Evolutionary conservation across 176 grass and related monocot genomes (phyloP).

Genomic region (Eleusine indica): DNA sequence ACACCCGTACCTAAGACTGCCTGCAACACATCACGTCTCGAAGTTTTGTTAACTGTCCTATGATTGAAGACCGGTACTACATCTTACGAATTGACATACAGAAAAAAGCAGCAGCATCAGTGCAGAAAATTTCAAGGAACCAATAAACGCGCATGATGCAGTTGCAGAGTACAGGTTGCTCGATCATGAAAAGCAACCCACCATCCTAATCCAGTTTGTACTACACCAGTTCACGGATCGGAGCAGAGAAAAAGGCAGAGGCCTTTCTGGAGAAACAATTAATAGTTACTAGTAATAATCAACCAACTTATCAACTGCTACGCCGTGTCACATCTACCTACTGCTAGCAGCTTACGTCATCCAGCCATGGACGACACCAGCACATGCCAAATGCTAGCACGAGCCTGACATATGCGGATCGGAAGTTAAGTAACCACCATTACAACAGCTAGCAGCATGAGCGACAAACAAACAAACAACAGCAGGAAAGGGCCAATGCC

Average conservation of each 20-base stretch:
- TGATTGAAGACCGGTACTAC: neutral
- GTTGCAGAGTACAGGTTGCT: slow-evolving; percentile 34
- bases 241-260: slow-evolving; percentile 24
- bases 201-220: slow-evolving; percentile 39
- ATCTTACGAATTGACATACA: neutral
- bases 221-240: slow-evolving; percentile 25
- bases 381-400: slow-evolving; percentile 43
- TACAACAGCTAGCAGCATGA: slow-evolving; percentile 14
- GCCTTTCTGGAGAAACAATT: slow-evolving; percentile 32
- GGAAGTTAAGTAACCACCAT: slow-evolving; percentile 22
- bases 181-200: slow-evolving; percentile 27
- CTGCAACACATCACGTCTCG: slow-evolving; percentile 42
- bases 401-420: slow-evolving; percentile 20
- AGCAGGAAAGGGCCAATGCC: neutral
- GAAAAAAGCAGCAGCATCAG: neutral
- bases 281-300: neutral
- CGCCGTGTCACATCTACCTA: slow-evolving; percentile 33
- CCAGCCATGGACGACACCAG: neutral
- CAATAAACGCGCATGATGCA: neutral
- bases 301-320: slow-evolving; percentile 19
- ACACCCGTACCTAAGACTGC: slow-evolving; percentile 17
- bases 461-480: neutral
- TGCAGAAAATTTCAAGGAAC: slow-evolving; percentile 3
- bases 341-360: slow-evolving; percentile 15
- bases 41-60: slow-evolving; percentile 29